These are phyloP conservation scores for Nemania sp. DNA, from an alignment of 2,329 filamentous ascomycete genomes.

Conservation along the genomic window DNA sequence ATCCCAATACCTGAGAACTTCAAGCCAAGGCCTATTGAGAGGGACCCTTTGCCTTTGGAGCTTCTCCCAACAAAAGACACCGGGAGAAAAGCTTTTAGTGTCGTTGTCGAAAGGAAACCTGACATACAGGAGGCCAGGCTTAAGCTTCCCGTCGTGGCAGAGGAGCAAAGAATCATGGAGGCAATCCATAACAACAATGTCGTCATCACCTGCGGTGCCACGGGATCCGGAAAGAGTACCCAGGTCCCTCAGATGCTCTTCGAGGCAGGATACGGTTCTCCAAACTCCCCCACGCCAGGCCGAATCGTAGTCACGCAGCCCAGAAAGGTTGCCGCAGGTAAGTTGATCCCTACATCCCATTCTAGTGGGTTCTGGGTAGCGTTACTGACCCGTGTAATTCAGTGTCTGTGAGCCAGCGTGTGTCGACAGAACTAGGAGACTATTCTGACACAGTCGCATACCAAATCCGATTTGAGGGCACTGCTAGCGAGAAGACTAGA, in stretches of 20 bases:
- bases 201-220: conserved; percentile 91
- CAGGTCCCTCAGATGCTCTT: conserved; percentile 96
- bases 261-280: conserved; percentile 87
- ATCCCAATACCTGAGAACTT: conserved; percentile 67
- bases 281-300: conserved; percentile 78
- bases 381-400: conserved; percentile 65
- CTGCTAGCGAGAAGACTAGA: conserved; percentile 76
- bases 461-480: conserved; percentile 94
- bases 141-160: conserved; percentile 85
- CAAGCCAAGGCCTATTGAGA: conserved; percentile 67
- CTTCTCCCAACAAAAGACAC: conserved; percentile 63
- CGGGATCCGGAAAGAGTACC: conserved; percentile 96
- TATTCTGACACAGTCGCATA: conserved; percentile 81
- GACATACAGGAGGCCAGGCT: conserved; percentile 80
- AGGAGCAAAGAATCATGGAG: conserved; percentile 98
- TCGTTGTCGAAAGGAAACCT: conserved; percentile 69
- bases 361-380: not conserved
- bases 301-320: conserved; percentile 97
- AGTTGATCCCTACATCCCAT: not conserved
- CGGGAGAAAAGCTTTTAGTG: conserved; percentile 74
- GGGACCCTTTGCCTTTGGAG: conserved; percentile 72
- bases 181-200: conserved; percentile 90
- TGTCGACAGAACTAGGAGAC: conserved; percentile 81
- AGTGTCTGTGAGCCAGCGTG: conserved; percentile 94
- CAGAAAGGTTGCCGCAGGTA: conserved; percentile 78